Percentiles rank a stretch among this genome's conserved stretches.
Evolutionary conservation across 805 yeast species (phyloP).

Genomic region (Komagataella ulmi): DNA sequence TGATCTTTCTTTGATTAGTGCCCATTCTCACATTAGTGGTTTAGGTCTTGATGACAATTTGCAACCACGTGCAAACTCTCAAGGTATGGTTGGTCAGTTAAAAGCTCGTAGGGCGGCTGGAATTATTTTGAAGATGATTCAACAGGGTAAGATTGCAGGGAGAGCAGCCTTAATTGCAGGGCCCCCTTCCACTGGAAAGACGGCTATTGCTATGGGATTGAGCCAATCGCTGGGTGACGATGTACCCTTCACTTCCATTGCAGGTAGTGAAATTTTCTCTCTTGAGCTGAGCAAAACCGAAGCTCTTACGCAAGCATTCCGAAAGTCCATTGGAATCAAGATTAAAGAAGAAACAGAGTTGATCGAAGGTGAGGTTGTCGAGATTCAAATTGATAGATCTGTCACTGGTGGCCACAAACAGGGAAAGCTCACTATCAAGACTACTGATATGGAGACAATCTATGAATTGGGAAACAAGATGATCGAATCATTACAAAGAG

Average conservation of each 20-base stretch:
- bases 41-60: slow-evolving; percentile 90
- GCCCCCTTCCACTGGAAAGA: slow-evolving; percentile 97
- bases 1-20: slow-evolving; percentile 75
- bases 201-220: slow-evolving; percentile 94
- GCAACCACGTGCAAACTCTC: slow-evolving; percentile 66
- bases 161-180: slow-evolving; percentile 94
- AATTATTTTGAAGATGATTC: slow-evolving; percentile 82
- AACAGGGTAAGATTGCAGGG: slow-evolving; percentile 91
- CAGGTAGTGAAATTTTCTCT: slow-evolving; percentile 88
- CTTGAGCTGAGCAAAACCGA: slow-evolving; percentile 92
- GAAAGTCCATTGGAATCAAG: slow-evolving; percentile 89
- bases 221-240: slow-evolving; percentile 59
- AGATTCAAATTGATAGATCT: slow-evolving; percentile 85
- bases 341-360: slow-evolving; percentile 95
- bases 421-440: slow-evolving; percentile 92
- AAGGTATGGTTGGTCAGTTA: slow-evolving; percentile 96
- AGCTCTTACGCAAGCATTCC: slow-evolving; percentile 89
- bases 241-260: slow-evolving; percentile 91
- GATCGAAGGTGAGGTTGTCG: slow-evolving; percentile 98
- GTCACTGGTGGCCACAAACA: slow-evolving; percentile 97
- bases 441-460: slow-evolving; percentile 97
- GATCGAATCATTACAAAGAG: slow-evolving; percentile 90
- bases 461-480: slow-evolving; percentile 90
- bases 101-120: slow-evolving; percentile 97
- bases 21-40: slow-evolving; percentile 97